Evolutionary conservation across 441 rosid species (phyloP).

Genomic region (Euphorbia celastroides): DNA sequence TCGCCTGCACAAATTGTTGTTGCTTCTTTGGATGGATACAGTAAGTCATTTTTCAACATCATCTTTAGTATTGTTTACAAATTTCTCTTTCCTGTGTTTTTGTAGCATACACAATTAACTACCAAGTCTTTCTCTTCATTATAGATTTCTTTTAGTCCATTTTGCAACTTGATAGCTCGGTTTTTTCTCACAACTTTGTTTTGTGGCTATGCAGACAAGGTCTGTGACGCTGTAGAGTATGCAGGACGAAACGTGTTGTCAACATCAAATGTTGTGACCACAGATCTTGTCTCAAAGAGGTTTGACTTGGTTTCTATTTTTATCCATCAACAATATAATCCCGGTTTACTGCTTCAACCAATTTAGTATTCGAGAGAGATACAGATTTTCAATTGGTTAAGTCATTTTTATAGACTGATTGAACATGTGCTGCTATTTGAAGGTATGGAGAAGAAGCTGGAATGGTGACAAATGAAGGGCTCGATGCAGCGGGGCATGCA

Average conservation of each 20-base stretch:
- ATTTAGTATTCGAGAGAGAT: background rate
- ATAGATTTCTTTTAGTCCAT: background rate
- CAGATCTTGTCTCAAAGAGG: constrained; percentile 74
- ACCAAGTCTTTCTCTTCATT: background rate
- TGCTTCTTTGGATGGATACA: constrained; percentile 89
- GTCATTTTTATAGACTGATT: background rate
- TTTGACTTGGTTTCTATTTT: constrained; percentile 12
- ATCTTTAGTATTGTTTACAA: background rate
- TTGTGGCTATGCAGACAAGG: constrained; percentile 49
- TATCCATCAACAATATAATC: background rate
- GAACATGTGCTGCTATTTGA: constrained; percentile 15
- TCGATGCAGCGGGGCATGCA: constrained; percentile 88
- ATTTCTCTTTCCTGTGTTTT: background rate
- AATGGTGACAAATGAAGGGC: constrained; percentile 63
- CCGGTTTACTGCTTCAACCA: too few species aligned
- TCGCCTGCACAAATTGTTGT: constrained; percentile 87
- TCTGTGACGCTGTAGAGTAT: constrained; percentile 86
- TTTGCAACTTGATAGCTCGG: too few species aligned
- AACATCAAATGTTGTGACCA: constrained; percentile 72
- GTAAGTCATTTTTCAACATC: constrained; percentile 42
- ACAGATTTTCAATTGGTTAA: background rate
- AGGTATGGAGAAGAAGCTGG: constrained; percentile 91
- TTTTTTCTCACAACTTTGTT: background rate
- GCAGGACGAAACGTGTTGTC: constrained; percentile 87
- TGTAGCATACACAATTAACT: background rate